phyloP scores from a whole-genome alignment of 345 rosid genomes.

The Eucalyptus coolabah region DNA sequence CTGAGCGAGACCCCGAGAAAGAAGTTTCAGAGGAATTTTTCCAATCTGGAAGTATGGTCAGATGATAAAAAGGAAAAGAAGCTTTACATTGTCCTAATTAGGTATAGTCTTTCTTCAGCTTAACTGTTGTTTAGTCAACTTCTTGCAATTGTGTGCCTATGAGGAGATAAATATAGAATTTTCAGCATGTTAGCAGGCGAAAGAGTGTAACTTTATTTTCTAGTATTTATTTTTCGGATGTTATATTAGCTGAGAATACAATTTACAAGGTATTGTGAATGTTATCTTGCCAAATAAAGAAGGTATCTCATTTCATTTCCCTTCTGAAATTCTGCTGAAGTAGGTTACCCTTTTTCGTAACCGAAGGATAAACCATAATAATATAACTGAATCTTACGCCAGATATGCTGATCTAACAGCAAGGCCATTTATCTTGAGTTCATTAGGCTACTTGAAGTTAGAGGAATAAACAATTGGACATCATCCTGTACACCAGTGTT shows the following conservation, averaged over 20 bases:
- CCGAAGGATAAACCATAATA: not conserved
- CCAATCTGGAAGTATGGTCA: constrained; percentile 85
- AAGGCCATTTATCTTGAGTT: not conserved
- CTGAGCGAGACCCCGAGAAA: constrained; percentile 59
- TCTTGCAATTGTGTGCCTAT: not conserved
- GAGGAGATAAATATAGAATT: not conserved
- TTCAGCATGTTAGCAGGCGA: not conserved
- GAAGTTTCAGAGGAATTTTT: constrained; percentile 50
- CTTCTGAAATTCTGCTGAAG: not conserved
- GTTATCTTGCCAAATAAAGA: not conserved
- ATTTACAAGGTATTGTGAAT: not conserved
- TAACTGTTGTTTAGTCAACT: not conserved
- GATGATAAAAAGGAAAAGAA: constrained; percentile 90
- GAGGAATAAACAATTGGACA: not conserved
- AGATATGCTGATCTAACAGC: not conserved
- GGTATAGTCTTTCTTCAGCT: constrained; percentile 26
- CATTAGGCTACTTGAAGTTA: not conserved
- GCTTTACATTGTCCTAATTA: constrained; percentile 81
- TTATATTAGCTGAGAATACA: not conserved
- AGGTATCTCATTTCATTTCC: not conserved
- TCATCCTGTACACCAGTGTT: not conserved
- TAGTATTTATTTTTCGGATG: not conserved
- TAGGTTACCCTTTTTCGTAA: not conserved
- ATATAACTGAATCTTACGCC: not conserved
- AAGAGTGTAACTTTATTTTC: not conserved